Base-by-base conservation (phyloP, 75 land plant species). In the Chamaecyparis obtusa region DNA sequence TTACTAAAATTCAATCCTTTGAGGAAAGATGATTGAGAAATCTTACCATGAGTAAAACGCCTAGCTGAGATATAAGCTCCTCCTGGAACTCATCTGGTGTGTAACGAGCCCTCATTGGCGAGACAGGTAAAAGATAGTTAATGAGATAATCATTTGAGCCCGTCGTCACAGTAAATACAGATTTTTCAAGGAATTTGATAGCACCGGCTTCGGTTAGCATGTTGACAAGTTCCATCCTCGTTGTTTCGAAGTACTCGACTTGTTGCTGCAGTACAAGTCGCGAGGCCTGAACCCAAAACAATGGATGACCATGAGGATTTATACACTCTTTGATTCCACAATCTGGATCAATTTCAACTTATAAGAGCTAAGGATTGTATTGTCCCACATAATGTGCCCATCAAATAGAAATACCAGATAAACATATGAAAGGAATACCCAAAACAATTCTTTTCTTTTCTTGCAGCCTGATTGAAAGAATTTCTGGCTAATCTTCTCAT, bases 61-160 rank as follows among this genome's bases (percentile, higher is more conserved):
- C 76, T 14, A 74, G 3, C 76, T 74, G 76, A 35, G 46, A 88
- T 67, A 37, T 88, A 77, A 35, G 33, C 36, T 24, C 86, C 56
- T 49, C 84, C 27, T 84, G 88, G 74, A 35, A 88, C 54, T 88
- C 88, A 46, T 85, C 86, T 89, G 14, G 91, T 81, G 87, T 85
- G 83, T 24, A 57, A 55, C 32, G 85, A 19, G 41, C 51, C 86
- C 79, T 87, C 86, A 67, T 11, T 88, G 83, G 67, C 85, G 51
- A 87, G 43, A 86, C 88, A 43, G 87, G 86, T 9, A 84, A 87
- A n/a, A 85, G 77, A 86, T 92, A 92, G 77, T 94, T 94, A 87
- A 93, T 92, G 36, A 95, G 89, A 82, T 89, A 87, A 81, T 95
- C 96, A 87, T 95, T 95, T 78, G 96, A 88, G 11, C 96, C 96